phyloP scores from a whole-genome alignment of 768 basidiomycete species.

The Cystobasidium ongulense region DNA sequence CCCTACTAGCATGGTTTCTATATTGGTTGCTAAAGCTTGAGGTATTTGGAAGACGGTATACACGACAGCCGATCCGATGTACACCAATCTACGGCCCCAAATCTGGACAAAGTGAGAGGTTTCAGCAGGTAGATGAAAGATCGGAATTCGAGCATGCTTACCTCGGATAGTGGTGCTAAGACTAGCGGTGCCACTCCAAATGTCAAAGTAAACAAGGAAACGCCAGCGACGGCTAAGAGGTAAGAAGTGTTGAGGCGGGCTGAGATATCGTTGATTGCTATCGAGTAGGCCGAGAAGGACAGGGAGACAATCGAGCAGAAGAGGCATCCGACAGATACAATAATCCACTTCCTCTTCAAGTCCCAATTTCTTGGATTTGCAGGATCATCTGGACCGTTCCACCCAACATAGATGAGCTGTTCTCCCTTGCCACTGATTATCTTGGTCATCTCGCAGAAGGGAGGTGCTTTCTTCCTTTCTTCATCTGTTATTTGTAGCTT shows the following conservation, averaged over 20 bases:
- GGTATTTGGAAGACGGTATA: conserved; percentile 21
- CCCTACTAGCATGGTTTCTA: conserved; percentile 24
- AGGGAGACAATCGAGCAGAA: conserved; percentile 8
- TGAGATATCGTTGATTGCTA: neutral
- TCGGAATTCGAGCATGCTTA: neutral
- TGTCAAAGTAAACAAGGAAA: conserved; percentile 3
- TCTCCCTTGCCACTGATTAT: conserved; percentile 16
- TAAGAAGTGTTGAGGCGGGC: neutral
- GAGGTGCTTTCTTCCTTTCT: conserved; percentile 14
- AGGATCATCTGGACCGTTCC: conserved; percentile 26
- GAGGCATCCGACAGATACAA: neutral
- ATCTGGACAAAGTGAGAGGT: neutral
- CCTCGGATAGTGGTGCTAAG: conserved; percentile 18
- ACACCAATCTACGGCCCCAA: conserved; percentile 10
- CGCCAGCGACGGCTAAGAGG: neutral
- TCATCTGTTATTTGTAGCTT: conserved; percentile 13
- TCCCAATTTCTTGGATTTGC: conserved; percentile 27
- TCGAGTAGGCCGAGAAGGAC: conserved; percentile 17
- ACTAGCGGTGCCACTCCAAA: conserved; percentile 13
- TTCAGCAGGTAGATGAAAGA: neutral
- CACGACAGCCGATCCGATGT: conserved; percentile 8
- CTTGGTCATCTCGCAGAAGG: neutral
- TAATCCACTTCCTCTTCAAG: conserved; percentile 9
- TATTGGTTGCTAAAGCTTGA: conserved; percentile 23
- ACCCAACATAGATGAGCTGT: conserved; percentile 28